Evolutionary conservation across 352 stramenopile genomes (phyloP).

Genomic region (Pythium plurisporium): DNA sequence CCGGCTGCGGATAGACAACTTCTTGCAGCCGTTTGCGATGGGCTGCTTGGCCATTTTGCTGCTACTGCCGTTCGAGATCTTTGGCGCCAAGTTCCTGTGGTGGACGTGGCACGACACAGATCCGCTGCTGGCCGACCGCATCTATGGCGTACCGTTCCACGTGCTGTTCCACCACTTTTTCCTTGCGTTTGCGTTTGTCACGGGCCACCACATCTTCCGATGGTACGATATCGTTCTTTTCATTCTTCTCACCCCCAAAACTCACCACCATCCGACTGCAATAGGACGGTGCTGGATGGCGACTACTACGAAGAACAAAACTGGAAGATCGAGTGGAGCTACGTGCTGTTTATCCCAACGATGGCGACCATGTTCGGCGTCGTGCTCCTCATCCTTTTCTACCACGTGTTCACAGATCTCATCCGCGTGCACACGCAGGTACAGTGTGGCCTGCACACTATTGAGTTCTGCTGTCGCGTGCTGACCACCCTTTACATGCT

Average conservation of each 20-base stretch:
- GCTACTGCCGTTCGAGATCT: slow-evolving; percentile 64
- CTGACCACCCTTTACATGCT: background rate
- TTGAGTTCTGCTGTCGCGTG: too few species aligned
- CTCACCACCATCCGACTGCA: background rate
- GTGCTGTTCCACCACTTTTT: slow-evolving; percentile 65
- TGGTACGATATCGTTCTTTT: slow-evolving; percentile 29
- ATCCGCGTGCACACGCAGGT: slow-evolving; percentile 52
- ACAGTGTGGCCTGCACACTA: too few species aligned
- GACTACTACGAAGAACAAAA: slow-evolving; percentile 62
- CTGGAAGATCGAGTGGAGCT: slow-evolving; percentile 64
- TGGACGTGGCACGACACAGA: slow-evolving; percentile 87
- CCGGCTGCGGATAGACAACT: slow-evolving; percentile 63
- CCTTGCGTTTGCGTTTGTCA: slow-evolving; percentile 50
- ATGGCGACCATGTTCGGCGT: slow-evolving; percentile 43
- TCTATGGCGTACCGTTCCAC: slow-evolving; percentile 65
- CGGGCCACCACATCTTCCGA: slow-evolving; percentile 48
- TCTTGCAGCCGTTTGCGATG: slow-evolving; percentile 71
- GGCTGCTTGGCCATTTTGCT: slow-evolving; percentile 49
- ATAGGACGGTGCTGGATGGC: slow-evolving; percentile 44
- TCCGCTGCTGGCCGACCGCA: slow-evolving; percentile 47
- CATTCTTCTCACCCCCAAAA: too few species aligned
- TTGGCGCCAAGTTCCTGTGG: slow-evolving; percentile 79
- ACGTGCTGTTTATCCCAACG: slow-evolving; percentile 52
- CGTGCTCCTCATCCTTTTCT: slow-evolving; percentile 61
- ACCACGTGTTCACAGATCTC: slow-evolving; percentile 52